Conservation (phyloP, 768 basidiomycete species). For the Termitomyces sp. region DNA sequence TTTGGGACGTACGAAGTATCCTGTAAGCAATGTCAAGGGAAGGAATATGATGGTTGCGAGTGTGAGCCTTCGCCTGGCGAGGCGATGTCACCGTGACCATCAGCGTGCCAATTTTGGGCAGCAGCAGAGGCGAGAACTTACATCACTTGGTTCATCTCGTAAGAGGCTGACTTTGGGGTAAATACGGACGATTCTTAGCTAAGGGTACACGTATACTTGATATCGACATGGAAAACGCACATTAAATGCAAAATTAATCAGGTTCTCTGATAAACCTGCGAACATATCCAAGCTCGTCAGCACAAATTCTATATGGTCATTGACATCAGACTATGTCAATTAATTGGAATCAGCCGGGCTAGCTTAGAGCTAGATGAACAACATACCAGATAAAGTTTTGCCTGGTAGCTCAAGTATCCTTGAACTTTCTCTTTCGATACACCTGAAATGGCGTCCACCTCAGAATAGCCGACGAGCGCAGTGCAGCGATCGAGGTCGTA, state of each 20-base stretch:
- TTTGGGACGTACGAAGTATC: constrained; percentile 44
- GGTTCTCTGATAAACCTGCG: too few species aligned
- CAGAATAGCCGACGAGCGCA: too few species aligned
- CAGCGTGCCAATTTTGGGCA: background rate
- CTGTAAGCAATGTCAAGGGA: constrained; percentile 64
- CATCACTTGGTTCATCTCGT: constrained; percentile 74
- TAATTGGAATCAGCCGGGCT: too few species aligned
- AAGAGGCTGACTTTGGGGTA: constrained; percentile 47
- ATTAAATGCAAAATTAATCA: constrained; percentile 63
- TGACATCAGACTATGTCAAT: too few species aligned
- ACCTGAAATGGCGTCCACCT: too few species aligned
- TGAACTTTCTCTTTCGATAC: too few species aligned
- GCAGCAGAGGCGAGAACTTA: constrained; percentile 19
- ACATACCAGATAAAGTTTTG: too few species aligned
- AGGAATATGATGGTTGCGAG: constrained; percentile 67
- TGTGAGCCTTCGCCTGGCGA: constrained; percentile 44
- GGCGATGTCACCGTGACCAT: constrained; percentile 18
- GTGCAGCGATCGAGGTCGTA: constrained; percentile 59
- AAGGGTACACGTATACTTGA: background rate
- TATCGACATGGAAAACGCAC: constrained; percentile 23
- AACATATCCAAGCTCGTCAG: too few species aligned
- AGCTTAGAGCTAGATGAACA: too few species aligned
- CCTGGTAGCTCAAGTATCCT: too few species aligned
- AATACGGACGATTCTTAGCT: background rate
- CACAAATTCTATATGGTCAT: too few species aligned